Evolutionary conservation across 257 asterid species (phyloP).

Genomic region (Osmanthus fragrans): DNA sequence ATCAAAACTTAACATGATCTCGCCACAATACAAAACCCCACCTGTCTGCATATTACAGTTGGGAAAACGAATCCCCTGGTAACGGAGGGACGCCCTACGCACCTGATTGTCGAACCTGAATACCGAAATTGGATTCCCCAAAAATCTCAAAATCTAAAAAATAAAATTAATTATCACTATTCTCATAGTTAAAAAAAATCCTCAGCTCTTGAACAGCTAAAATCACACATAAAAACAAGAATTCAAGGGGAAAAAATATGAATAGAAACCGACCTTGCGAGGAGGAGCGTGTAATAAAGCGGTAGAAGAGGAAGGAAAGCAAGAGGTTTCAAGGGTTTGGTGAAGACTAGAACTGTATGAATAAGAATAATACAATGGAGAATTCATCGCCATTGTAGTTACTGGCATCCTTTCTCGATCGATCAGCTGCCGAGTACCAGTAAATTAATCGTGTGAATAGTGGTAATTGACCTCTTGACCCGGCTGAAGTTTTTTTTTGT

Average conservation of each 20-base stretch:
- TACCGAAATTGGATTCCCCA: slow-evolving; percentile 33
- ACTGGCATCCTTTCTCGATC: slow-evolving; percentile 20
- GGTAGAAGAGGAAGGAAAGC: slow-evolving; percentile 44
- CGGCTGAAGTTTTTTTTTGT: too few relatives aligned
- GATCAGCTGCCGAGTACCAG: background rate
- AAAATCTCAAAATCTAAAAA: slow-evolving; percentile 39
- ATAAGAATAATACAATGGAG: slow-evolving; percentile 24
- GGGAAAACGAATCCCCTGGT: background rate
- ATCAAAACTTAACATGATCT: background rate
- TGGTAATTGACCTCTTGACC: too few relatives aligned
- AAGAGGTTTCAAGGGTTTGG: slow-evolving; percentile 42
- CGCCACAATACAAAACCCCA: background rate
- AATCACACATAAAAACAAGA: background rate
- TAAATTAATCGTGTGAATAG: background rate
- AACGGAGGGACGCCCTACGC: slow-evolving; percentile 16
- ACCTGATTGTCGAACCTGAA: slow-evolving; percentile 26
- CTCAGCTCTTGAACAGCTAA: background rate
- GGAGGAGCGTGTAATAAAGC: slow-evolving; percentile 17
- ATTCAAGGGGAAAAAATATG: background rate
- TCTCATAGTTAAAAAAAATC: too few relatives aligned
- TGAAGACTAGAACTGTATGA: slow-evolving; percentile 27
- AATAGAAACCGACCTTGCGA: slow-evolving; percentile 18
- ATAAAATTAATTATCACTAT: background rate
- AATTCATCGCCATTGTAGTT: slow-evolving; percentile 41
- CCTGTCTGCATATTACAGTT: slow-evolving; percentile 7